These are phyloP conservation scores for Haplosporangium gracile DNA, from an alignment of 192 early-diverging fungal species.

Conservation along the genomic window DNA sequence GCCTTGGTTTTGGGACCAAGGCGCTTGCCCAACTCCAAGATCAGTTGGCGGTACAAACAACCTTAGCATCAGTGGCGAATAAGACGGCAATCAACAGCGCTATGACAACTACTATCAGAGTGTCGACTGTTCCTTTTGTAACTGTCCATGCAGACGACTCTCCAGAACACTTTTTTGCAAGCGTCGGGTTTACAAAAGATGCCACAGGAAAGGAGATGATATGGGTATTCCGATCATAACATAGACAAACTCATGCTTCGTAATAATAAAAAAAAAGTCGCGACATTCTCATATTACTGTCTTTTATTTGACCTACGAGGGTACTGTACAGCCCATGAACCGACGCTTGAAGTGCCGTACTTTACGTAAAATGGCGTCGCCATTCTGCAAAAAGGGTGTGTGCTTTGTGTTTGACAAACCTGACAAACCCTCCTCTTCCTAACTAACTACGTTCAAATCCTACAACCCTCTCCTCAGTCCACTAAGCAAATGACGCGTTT, in stretches of 20 bases:
- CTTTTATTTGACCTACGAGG: neutral
- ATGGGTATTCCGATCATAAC: conserved; percentile 1
- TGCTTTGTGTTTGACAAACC: too few species aligned
- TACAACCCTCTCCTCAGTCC: neutral
- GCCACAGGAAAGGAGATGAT: conserved; percentile 8
- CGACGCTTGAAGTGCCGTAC: neutral
- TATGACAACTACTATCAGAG: neutral
- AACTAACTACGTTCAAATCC: neutral
- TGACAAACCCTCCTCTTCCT: neutral
- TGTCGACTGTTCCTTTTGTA: conserved; percentile 20
- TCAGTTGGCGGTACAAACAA: neutral
- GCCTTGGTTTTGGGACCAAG: conserved; percentile 42
- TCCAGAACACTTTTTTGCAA: conserved; percentile 40
- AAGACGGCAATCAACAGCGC: neutral
- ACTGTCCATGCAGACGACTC: conserved; percentile 33
- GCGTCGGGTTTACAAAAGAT: conserved; percentile 11
- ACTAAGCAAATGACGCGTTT: neutral
- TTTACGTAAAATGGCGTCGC: neutral
- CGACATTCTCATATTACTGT: neutral
- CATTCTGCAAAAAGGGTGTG: too few species aligned
- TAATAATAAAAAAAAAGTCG: neutral
- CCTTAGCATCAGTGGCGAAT: neutral
- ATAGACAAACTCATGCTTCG: neutral
- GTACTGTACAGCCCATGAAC: neutral
- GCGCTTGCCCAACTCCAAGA: conserved; percentile 20